Base-by-base conservation (phyloP, 1,139 yeast species). In the Diutina sp. region DNA sequence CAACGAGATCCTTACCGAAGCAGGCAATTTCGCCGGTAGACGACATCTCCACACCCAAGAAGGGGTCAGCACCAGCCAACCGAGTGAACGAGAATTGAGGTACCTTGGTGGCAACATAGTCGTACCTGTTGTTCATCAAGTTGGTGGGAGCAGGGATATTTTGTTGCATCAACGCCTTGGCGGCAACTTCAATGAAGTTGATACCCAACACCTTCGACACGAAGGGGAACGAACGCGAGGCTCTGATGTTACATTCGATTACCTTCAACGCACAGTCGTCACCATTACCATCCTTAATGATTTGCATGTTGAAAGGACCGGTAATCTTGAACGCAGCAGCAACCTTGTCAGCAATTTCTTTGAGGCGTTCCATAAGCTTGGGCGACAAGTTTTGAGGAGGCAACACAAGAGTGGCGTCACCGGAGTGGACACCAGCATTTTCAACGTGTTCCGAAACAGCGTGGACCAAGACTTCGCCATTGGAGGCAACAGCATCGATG, bases 1-100 rank as follows among this genome's bases (percentile, higher is more conserved):
- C 99, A 60, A 81, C 68, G 61, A 86, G 73, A 70, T 90, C 86
- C 62, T 77, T 78, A 66, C 99, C 99, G 69, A 93, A 93, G 70
- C 97, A 88, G 32, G 99, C 99, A 67, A 93, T 87, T 76, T 93
- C 99, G 70, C 99, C 99, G 55, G 99, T 93, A 14, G 98, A 91
- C 6, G 98, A 87, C 99, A 93, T 93, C 76, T 93, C 99, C 63
- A 93, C 99, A 60, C 99, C 99, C 68, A 93, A 80, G 80, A 88
- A 90, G 62, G 99, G 99, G 71, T 93, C 99, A 54, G 99, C 99
- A 62, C 99, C 99, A 14, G 98, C 97, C 66, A 93, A 80, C 76
- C 99, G 87, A 53, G 99, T 90, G 77, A 91, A 93, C 2, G 98
- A 91, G 72, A 93, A 93, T 74, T 93, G 99, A 56, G 99, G 99